Evolutionary conservation across 1,284 basidiomycete genomes (phyloP).

Genomic region (Marasmius oreades): DNA sequence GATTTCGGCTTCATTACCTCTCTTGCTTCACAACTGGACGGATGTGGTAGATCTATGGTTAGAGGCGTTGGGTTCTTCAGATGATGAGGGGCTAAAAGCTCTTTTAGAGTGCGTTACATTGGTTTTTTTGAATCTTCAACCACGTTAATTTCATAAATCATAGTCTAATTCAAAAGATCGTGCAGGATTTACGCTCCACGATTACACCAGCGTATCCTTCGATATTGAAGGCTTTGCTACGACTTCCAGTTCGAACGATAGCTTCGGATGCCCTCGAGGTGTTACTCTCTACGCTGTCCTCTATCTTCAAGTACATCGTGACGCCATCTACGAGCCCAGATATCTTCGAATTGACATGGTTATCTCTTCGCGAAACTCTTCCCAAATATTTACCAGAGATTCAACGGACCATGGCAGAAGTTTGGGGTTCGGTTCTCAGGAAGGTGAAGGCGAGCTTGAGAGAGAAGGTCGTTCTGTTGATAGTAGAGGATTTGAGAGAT

Average conservation of each 20-base stretch:
- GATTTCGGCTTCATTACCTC: slow-evolving; percentile 73
- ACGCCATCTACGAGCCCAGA: slow-evolving; percentile 50
- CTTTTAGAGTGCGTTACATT: slow-evolving; percentile 68
- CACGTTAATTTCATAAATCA: slow-evolving; percentile 16
- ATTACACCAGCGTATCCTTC: slow-evolving; percentile 55
- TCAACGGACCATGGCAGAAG: slow-evolving; percentile 70
- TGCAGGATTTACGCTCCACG: slow-evolving; percentile 72
- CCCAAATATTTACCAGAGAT: slow-evolving; percentile 63
- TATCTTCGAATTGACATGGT: slow-evolving; percentile 58
- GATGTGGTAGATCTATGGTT: slow-evolving; percentile 65
- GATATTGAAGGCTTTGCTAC: slow-evolving; percentile 50
- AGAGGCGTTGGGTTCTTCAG: slow-evolving; percentile 46
- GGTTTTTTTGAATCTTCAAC: background rate
- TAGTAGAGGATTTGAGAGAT: slow-evolving; percentile 42
- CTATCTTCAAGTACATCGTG: slow-evolving; percentile 67
- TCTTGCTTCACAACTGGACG: slow-evolving; percentile 78
- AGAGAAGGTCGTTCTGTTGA: slow-evolving; percentile 45
- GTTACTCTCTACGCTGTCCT: slow-evolving; percentile 62
- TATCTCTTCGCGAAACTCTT: slow-evolving; percentile 42
- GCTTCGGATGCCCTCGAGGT: slow-evolving; percentile 56
- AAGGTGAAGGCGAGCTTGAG: slow-evolving; percentile 54
- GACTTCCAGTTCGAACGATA: slow-evolving; percentile 55
- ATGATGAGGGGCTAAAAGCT: slow-evolving; percentile 66
- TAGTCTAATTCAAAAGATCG: slow-evolving; percentile 72
- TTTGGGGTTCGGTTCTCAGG: slow-evolving; percentile 71